Percentiles rank a stretch among this genome's conserved stretches.
These are phyloP conservation scores for Populus pruinosa DNA, from an alignment of 345 rosid genomes.

Conservation along the genomic window DNA sequence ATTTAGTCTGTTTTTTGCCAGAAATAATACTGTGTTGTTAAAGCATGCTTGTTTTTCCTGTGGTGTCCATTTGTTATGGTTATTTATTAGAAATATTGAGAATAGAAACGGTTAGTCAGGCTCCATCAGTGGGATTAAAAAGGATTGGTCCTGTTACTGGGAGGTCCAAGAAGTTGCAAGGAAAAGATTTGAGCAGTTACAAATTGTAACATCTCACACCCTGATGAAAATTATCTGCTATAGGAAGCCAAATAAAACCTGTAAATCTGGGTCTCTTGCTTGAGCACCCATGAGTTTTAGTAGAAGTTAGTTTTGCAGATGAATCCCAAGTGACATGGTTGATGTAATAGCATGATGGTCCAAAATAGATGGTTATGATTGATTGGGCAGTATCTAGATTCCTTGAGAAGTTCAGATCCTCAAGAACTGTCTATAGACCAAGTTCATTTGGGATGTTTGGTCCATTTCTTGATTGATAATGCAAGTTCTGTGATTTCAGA, in stretches of 20 bases:
- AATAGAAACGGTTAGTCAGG: neutral
- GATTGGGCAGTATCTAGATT: too few species aligned
- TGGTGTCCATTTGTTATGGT: neutral
- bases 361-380: too few species aligned
- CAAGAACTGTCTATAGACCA: neutral
- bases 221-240: too few species aligned
- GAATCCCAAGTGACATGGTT: too few species aligned
- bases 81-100: neutral
- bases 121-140: neutral
- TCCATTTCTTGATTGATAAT: constrained; percentile 11
- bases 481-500: constrained; percentile 42
- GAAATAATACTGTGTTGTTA: neutral
- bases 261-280: too few species aligned
- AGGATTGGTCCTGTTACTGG: neutral
- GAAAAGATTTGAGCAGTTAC: too few species aligned
- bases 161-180: too few species aligned
- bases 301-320: neutral
- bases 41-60: neutral
- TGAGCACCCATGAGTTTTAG: neutral
- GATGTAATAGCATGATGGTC: too few species aligned
- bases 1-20: neutral
- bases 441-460: neutral
- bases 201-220: too few species aligned
- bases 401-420: too few species aligned
- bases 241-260: too few species aligned